Evolutionary conservation across 768 basidiomycete genomes (phyloP), one percentile per base, ranked within the genome.

Genomic region (Coprinopsis cinerea): DNA sequence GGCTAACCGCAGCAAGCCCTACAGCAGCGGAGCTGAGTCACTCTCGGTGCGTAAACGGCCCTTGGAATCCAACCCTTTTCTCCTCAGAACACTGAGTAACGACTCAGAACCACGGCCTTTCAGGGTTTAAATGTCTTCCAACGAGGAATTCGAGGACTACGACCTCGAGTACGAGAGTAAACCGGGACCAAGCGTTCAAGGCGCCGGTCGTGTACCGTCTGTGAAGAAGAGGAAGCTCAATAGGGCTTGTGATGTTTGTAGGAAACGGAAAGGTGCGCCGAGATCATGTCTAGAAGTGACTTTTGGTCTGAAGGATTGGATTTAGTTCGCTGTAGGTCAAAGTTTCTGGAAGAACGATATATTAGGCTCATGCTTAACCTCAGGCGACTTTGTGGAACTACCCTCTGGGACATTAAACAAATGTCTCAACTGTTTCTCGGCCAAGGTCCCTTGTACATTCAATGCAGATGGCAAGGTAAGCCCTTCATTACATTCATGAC

Each of bases 231-330:
- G 80, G 28, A 70, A 77, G 54, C 76, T 81, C 34, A 78, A 78
- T 52, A 73, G 84, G 28, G 85, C 84, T 14, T 89, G 86, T 65
- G 85, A 88, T 59, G 66, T 78, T 4, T 89, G 87, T 65, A 74
- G 84, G 56, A 70, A 76, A 48, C 86, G 85, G 72, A 90, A 88
- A 64, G 77, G 83, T 80, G 41, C 72, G 68, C n/a, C 7, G 30
- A 13, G 2, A 25, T 27, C n/a, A n/a, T 39, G 26, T 7, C 30
- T 22, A 27, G 43, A 23, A 34, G 13, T n/a, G n/a, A 20, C 35
- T 25, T 10, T 17, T 14, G 30, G 18, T 32, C n/a, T n/a, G 28
- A 34, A 17, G 18, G 23, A 15, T 36, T 24, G 35, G 5, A 9
- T 36, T 22, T 32, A 50, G 49, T 51, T 51, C 49, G 49, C 35